These are phyloP conservation scores for Magnaporthales sp. DNA, from an alignment of 2,329 filamentous ascomycete species.

Conservation along the genomic window DNA sequence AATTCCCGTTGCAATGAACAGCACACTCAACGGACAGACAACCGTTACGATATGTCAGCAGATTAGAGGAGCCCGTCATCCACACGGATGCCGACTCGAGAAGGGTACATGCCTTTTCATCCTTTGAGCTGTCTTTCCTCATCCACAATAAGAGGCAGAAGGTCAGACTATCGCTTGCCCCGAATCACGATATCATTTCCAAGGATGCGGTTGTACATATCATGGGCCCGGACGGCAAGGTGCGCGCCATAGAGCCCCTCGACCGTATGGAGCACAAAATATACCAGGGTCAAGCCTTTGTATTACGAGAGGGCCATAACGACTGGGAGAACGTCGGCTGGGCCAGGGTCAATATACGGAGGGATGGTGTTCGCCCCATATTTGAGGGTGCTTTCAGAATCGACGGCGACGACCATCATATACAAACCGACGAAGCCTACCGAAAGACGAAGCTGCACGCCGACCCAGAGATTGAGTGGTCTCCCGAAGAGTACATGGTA, in stretches of 20 bases:
- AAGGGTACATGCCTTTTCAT: conserved; percentile 68
- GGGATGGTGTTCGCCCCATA: conserved; percentile 68
- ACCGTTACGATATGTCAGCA: conserved; percentile 65
- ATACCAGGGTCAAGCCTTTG: conserved; percentile 71
- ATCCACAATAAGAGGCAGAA: conserved; percentile 58
- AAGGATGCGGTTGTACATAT: conserved; percentile 67
- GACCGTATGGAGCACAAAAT: conserved; percentile 69
- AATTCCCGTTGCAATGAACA: conserved; percentile 9
- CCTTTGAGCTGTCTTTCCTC: conserved; percentile 78
- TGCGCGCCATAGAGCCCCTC: conserved; percentile 59
- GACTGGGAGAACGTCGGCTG: conserved; percentile 79
- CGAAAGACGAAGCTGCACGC: conserved; percentile 58
- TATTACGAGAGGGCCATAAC: conserved; percentile 47
- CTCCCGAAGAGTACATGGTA: conserved; percentile 68
- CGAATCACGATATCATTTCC: conserved; percentile 83
- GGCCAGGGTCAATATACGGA: conserved; percentile 70
- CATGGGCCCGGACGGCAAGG: conserved; percentile 60
- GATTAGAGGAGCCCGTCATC: conserved; percentile 67
- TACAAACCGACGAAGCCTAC: conserved; percentile 70
- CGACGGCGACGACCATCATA: conserved; percentile 74
- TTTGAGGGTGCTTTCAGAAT: conserved; percentile 89
- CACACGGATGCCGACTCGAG: conserved; percentile 72
- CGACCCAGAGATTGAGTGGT: conserved; percentile 58
- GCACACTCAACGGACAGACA: conserved; percentile 62
- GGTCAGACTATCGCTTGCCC: conserved; percentile 73